Base-by-base conservation (phyloP, 345 rosid genomes). In the Laguncularia racemosa region DNA sequence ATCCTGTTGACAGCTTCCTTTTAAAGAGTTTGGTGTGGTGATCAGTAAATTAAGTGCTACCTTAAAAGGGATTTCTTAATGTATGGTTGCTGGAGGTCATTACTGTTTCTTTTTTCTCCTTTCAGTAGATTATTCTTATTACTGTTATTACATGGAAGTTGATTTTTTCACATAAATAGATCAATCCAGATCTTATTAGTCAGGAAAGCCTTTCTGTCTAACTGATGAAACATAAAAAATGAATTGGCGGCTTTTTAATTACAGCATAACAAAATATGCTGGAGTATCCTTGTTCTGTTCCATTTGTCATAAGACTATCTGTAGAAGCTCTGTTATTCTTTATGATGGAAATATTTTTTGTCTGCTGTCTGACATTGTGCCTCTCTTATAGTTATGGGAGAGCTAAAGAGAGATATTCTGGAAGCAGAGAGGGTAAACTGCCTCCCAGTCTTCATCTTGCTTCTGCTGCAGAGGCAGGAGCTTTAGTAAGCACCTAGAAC, bases 391-490 rank as follows among this genome's bases (percentile, higher is more conserved):
- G 98, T 71, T 92, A 92, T 69, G 83, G 93, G 52, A 83, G 86
- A 77, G 95, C 96, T 55, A 92, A 86, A 58, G 66, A 84, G 60
- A 83, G 97, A 73, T 89, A 92, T 61, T 80, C 83, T 52, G 71
- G 55, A 70, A 74, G 57, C 64, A 78, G 81, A 70, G 85, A 83
- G 21, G 81, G 70, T 59, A 82, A 68, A 62, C 73, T 86, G 60
- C 83, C 81, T 51, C 81, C 97, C 45, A 70, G 76, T 59, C 85
- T 84, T 67, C 97, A 92, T 75, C 91, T 92, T 58, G 88, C 85
- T 72, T 83, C 95, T 65, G 95, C 98, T 60, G 97, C 98, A 52
- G 97, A 92, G 81, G 96, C 97, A 46, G 95, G 98, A 63, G 89
- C 74, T 69, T 72, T 92, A 88, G 98, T 92, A 48, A 77, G 88